Evolutionary conservation across 768 basidiomycete genomes (phyloP).

Genomic region (Termitomyces sp.): DNA sequence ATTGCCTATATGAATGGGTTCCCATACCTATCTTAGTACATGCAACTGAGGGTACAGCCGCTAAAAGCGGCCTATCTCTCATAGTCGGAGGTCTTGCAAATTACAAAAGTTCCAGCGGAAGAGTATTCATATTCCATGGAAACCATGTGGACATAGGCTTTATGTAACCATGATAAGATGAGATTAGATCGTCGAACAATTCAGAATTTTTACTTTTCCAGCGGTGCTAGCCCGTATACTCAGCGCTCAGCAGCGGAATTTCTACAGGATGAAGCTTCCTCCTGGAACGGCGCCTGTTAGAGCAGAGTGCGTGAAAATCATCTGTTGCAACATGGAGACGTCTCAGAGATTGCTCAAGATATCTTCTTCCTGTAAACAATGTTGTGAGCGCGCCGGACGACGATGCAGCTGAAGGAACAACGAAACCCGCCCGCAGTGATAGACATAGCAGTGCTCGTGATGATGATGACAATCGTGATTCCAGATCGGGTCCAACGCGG

Average conservation of each 20-base stretch:
- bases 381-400: conserved; percentile 30
- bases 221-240: not conserved
- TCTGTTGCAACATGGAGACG: not conserved
- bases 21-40: too few relatives aligned
- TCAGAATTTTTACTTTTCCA: not conserved
- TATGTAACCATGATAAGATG: too few relatives aligned
- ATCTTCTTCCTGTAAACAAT: conserved; percentile 26
- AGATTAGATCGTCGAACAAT: not conserved
- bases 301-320: conserved; percentile 28
- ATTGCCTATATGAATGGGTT: not conserved
- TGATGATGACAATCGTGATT: conserved; percentile 17
- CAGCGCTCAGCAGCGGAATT: not conserved
- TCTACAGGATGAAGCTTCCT: conserved; percentile 15
- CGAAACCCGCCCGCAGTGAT: conserved; percentile 30
- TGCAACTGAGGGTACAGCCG: too few relatives aligned
- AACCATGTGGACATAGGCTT: too few relatives aligned
- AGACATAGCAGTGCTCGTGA: conserved; percentile 18
- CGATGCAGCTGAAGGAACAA: conserved; percentile 59
- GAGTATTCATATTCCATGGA: too few relatives aligned
- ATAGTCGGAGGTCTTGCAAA: too few relatives aligned
- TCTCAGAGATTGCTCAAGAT: conserved; percentile 23
- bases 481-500: conserved; percentile 24
- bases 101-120: too few relatives aligned
- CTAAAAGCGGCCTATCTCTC: too few relatives aligned
- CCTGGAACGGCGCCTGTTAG: conserved; percentile 37